These are phyloP conservation scores for Candida ulmi DNA, from an alignment of 805 yeast genomes.

Conservation along the genomic window DNA sequence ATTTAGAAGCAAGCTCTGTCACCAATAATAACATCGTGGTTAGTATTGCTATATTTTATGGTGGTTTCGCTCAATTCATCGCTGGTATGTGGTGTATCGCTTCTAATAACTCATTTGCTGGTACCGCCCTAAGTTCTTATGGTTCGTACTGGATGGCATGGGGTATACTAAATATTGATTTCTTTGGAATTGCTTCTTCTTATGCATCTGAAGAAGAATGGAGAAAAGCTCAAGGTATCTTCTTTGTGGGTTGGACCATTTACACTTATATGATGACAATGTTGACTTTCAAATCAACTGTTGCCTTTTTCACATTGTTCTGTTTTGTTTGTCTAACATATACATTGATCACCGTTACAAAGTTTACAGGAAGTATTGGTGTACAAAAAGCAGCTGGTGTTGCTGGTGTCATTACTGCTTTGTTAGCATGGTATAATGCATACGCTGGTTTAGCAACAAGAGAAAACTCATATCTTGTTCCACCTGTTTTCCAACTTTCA, in stretches of 20 bases:
- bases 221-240: slow-evolving; percentile 45
- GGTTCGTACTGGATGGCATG: slow-evolving; percentile 65
- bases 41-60: slow-evolving; percentile 58
- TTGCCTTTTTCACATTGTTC: slow-evolving; percentile 43
- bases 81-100: slow-evolving; percentile 70
- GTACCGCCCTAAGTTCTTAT: slow-evolving; percentile 29
- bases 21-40: slow-evolving; percentile 48
- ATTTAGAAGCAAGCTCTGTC: slow-evolving; percentile 54
- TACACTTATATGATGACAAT: slow-evolving; percentile 43
- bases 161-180: slow-evolving; percentile 49
- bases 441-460: slow-evolving; percentile 62
- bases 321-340: slow-evolving; percentile 42
- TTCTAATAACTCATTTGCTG: slow-evolving; percentile 61
- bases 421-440: slow-evolving; percentile 67
- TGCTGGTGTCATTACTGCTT: slow-evolving; percentile 54
- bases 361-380: slow-evolving; percentile 33
- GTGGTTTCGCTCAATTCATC: slow-evolving; percentile 53
- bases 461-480: slow-evolving; percentile 55
- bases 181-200: slow-evolving; percentile 46
- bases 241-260: slow-evolving; percentile 47
- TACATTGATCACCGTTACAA: slow-evolving; percentile 38
- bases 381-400: slow-evolving; percentile 55
- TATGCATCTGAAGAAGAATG: slow-evolving; percentile 34
- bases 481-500: neutral
- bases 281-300: slow-evolving; percentile 42